phyloP scores from a whole-genome alignment of 2,329 filamentous ascomycete genomes.

The Diaporthe caulivora region DNA sequence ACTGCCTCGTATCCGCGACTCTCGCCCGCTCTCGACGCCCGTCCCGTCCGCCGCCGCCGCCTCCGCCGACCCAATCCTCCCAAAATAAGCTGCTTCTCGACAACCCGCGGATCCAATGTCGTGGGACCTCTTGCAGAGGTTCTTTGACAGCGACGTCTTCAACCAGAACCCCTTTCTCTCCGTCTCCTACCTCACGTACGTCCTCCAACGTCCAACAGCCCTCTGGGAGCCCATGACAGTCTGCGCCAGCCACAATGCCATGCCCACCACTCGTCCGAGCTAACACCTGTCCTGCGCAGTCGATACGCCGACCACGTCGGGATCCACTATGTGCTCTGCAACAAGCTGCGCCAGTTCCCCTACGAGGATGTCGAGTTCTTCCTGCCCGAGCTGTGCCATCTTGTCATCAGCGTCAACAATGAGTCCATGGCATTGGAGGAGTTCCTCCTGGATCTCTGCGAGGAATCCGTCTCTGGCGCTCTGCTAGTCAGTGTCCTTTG shows the following conservation, averaged over 20 bases:
- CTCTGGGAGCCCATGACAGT: constrained; percentile 25
- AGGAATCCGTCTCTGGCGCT: constrained; percentile 88
- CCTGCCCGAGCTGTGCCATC: constrained; percentile 87
- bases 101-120: constrained; percentile 67
- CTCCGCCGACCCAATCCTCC: constrained; percentile 42
- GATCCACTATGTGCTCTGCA: constrained; percentile 90
- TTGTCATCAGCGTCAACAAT: constrained; percentile 89
- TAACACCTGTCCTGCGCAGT: constrained; percentile 57
- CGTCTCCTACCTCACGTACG: constrained; percentile 89
- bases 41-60: not conserved
- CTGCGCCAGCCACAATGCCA: constrained; percentile 11
- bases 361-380: constrained; percentile 96
- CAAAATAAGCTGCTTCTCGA: constrained; percentile 27
- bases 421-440: constrained; percentile 93
- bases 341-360: constrained; percentile 88
- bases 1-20: constrained; percentile 8
- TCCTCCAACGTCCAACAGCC: constrained; percentile 45
- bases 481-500: constrained; percentile 72
- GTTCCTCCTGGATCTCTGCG: constrained; percentile 86
- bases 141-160: constrained; percentile 95
- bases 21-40: constrained; percentile 1
- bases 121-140: constrained; percentile 90
- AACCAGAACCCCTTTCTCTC: constrained; percentile 91
- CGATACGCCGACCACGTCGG: constrained; percentile 91
- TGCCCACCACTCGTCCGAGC: constrained; percentile 34